These are phyloP conservation scores for Caryopteris hybrid DNA, from an alignment of 305 asterid species.

Conservation along the genomic window DNA sequence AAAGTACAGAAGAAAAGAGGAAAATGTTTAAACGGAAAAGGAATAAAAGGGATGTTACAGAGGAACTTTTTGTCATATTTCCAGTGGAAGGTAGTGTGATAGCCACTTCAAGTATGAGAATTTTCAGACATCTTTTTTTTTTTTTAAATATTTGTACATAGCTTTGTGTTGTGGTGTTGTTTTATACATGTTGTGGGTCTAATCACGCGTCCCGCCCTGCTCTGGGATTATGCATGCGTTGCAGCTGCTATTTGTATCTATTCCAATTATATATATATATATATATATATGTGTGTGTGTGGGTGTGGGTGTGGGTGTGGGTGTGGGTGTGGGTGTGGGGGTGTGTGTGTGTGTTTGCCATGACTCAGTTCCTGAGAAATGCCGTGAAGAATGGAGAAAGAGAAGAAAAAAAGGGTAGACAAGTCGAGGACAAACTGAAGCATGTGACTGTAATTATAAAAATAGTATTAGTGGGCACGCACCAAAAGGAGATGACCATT, in stretches of 20 bases:
- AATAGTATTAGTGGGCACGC: conserved; percentile 32
- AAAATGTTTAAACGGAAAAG: background rate
- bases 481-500: conserved; percentile 24
- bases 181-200: conserved; percentile 24
- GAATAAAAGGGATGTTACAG: conserved; percentile 9
- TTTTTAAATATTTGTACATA: background rate
- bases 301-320: background rate
- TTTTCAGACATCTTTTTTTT: conserved; percentile 20
- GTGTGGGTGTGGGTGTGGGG: no score
- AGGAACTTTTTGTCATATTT: conserved; percentile 24
- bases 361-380: conserved; percentile 16
- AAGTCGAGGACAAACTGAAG: conserved; percentile 14
- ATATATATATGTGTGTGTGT: background rate
- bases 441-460: conserved; percentile 26
- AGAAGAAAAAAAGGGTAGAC: background rate
- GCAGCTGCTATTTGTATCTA: conserved; percentile 21
- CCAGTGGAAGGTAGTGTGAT: conserved; percentile 26
- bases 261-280: background rate
- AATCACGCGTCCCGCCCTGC: conserved; percentile 16
- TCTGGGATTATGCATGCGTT: conserved; percentile 27
- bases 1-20: background rate
- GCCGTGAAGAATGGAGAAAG: conserved; percentile 1
- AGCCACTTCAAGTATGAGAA: conserved; percentile 19
- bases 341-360: no score
- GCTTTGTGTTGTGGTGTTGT: conserved; percentile 16